A percentile compares a stretch with the other conserved stretches of the same genome.
Conservation (phyloP, 371 early-diverging fungal genomes). For the Sanchytrium tribonematis region DNA sequence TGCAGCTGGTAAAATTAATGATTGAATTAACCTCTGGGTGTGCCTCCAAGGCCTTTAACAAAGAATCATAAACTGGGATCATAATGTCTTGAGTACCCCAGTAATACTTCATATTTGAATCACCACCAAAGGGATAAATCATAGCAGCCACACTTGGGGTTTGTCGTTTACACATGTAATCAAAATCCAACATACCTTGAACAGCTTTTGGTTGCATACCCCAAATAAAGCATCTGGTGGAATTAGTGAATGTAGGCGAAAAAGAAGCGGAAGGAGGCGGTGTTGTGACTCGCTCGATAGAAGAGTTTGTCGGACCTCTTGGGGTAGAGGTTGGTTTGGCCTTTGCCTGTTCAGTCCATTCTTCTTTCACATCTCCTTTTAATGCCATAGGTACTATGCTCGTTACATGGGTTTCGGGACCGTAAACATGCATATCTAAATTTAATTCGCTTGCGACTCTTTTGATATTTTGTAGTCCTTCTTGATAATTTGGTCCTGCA, state of each 20-base stretch:
- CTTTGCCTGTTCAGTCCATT: neutral
- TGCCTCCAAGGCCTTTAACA: conserved; percentile 49
- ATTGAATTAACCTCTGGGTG: conserved; percentile 78
- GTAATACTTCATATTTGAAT: conserved; percentile 91
- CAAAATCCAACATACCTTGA: conserved; percentile 96
- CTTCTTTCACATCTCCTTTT: conserved; percentile 11
- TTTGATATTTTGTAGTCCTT: conserved; percentile 81
- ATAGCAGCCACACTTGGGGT: conserved; percentile 90
- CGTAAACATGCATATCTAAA: conserved; percentile 75
- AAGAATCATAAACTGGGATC: conserved; percentile 60
- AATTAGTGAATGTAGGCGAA: conserved; percentile 45
- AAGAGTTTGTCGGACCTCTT: neutral
- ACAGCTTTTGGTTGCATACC: conserved; percentile 97
- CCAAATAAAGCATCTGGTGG: conserved; percentile 74
- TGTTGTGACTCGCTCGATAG: neutral
- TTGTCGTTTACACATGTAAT: conserved; percentile 83
- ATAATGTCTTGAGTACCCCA: conserved; percentile 94
- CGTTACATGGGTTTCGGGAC: conserved; percentile 90
- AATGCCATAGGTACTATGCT: conserved; percentile 85
- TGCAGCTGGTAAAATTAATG: conserved; percentile 90
- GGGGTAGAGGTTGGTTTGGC: neutral
- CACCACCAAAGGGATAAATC: conserved; percentile 93
- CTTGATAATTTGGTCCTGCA: conserved; percentile 94
- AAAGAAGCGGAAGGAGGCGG: conserved; percentile 7
- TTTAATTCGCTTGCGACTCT: conserved; percentile 66